Evolutionary conservation across 1,284 basidiomycete genomes (phyloP).

Genomic region (Chiua sp.): DNA sequence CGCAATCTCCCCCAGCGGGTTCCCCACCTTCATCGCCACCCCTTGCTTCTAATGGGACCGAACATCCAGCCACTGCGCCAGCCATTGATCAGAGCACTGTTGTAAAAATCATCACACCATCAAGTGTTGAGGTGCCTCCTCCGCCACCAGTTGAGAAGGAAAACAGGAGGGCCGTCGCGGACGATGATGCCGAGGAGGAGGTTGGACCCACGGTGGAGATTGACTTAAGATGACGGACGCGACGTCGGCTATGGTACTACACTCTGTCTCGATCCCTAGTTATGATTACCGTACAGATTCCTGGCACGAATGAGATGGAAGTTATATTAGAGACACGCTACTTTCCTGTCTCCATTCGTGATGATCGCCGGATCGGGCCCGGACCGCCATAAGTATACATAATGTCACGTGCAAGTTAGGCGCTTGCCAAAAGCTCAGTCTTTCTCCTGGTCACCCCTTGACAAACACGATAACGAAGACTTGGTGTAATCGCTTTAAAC

Average conservation of each 20-base stretch:
- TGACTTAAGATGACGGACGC: constrained; percentile 36
- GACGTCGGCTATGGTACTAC: not conserved
- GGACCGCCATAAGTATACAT: constrained; percentile 3
- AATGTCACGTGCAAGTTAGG: constrained; percentile 14
- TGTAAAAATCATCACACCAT: constrained; percentile 53
- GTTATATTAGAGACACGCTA: constrained; percentile 18
- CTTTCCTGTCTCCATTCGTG: constrained; percentile 2
- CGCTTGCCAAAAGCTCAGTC: no score
- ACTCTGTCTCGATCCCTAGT: constrained; percentile 2
- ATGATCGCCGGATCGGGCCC: no score
- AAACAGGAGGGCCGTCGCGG: constrained; percentile 38
- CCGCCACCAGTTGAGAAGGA: constrained; percentile 81
- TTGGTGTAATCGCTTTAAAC: no score
- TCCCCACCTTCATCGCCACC: constrained; percentile 28
- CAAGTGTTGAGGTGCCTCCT: constrained; percentile 74
- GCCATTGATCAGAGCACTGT: constrained; percentile 28
- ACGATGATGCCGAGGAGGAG: constrained; percentile 66
- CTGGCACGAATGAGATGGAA: not conserved
- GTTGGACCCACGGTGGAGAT: constrained; percentile 78
- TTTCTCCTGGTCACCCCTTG: not conserved
- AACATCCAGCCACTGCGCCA: constrained; percentile 2
- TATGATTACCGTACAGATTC: constrained; percentile 4
- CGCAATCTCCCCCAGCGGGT: constrained; percentile 4
- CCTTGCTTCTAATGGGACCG: not conserved
- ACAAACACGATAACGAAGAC: not conserved